These are phyloP conservation scores for Globisporangium ultimum DNA, from an alignment of 352 stramenopile species.

Conservation along the genomic window DNA sequence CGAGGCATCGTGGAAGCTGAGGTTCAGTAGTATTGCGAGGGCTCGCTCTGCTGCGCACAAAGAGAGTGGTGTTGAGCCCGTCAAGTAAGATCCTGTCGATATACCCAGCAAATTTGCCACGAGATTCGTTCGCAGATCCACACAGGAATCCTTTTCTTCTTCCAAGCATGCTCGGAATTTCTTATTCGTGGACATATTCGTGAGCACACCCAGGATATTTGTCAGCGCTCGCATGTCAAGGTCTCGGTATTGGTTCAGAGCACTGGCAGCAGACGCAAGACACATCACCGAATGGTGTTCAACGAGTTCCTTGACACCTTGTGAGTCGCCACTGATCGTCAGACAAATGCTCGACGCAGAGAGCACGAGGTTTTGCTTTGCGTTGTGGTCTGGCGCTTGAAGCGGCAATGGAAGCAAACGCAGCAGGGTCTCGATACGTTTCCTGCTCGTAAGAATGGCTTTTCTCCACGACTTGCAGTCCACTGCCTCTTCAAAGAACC, in stretches of 20 bases:
- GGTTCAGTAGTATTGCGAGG: slow-evolving; percentile 59
- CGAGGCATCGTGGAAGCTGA: slow-evolving; percentile 43
- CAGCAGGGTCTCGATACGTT: slow-evolving; percentile 22
- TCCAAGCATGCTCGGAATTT: slow-evolving; percentile 23
- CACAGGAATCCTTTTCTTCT: slow-evolving; percentile 4
- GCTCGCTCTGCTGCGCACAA: slow-evolving; percentile 27
- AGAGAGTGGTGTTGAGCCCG: background rate
- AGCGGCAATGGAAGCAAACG: slow-evolving; percentile 10
- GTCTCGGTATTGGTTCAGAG: background rate
- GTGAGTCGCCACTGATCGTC: slow-evolving; percentile 41
- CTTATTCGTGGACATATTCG: slow-evolving; percentile 51
- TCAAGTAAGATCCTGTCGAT: background rate
- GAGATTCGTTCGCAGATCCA: background rate
- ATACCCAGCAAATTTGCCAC: slow-evolving; percentile 8
- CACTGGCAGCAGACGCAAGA: slow-evolving; percentile 10
- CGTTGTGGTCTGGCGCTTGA: background rate
- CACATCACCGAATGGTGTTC: slow-evolving; percentile 3
- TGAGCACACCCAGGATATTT: slow-evolving; percentile 52
- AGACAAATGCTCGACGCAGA: slow-evolving; percentile 48
- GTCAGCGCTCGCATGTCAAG: slow-evolving; percentile 7
- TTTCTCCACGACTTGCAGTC: slow-evolving; percentile 63
- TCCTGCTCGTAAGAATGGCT: slow-evolving; percentile 18
- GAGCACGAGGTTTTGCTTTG: slow-evolving; percentile 10
- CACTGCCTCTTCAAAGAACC: slow-evolving; percentile 43
- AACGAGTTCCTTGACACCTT: slow-evolving; percentile 24